Evolutionary conservation across 2,329 filamentous ascomycete species (phyloP).

Genomic region (Penicillium sp.): DNA sequence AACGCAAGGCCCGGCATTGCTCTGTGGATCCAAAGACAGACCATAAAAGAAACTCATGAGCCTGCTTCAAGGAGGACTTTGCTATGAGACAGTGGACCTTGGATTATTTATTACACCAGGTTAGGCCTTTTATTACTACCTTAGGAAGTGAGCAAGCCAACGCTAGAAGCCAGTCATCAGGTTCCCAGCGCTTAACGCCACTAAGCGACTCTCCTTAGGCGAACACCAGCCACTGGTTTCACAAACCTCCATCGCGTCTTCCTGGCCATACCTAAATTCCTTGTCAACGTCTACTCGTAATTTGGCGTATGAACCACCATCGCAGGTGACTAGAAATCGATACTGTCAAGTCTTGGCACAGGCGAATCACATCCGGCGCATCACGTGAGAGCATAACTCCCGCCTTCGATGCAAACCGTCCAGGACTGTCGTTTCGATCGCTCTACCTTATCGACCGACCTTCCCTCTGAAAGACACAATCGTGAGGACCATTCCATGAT

Average conservation of each 20-base stretch:
- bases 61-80: not conserved
- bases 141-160: not conserved
- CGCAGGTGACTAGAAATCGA: not conserved
- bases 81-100: not conserved
- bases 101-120: not conserved
- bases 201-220: not conserved
- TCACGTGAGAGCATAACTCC: constrained; percentile 37
- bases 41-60: not conserved
- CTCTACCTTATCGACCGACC: constrained; percentile 11
- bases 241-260: not conserved
- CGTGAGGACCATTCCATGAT: constrained; percentile 11
- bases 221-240: not conserved
- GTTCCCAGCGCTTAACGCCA: not conserved
- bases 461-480: constrained; percentile 11
- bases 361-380: constrained; percentile 27
- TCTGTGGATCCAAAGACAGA: not conserved
- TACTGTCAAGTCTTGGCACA: constrained; percentile 22
- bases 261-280: not conserved
- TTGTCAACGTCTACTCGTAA: not conserved
- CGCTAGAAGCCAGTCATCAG: not conserved
- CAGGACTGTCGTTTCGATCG: constrained; percentile 30
- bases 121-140: not conserved
- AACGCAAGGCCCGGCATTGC: too few species aligned
- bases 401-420: constrained; percentile 43
- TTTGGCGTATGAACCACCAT: not conserved